These are phyloP conservation scores for Aureobasidium pullulans DNA, from an alignment of 2,329 filamentous ascomycete genomes.

Conservation along the genomic window DNA sequence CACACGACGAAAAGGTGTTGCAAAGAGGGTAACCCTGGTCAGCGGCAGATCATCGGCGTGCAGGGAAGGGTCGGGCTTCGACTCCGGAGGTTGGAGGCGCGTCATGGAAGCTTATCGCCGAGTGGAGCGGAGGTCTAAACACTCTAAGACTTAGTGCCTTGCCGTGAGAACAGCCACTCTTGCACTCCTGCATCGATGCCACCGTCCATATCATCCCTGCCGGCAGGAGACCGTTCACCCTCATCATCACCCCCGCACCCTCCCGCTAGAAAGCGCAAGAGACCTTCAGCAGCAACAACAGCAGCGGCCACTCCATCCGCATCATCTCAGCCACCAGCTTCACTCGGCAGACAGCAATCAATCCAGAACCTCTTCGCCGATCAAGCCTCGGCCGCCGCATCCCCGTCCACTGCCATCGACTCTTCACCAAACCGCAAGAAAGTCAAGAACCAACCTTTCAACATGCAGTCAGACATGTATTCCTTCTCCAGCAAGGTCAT, in stretches of 20 bases:
- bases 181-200: neutral
- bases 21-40: neutral
- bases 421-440: neutral
- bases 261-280: neutral
- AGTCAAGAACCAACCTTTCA: neutral
- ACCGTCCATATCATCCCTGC: neutral
- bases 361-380: conserved; percentile 5
- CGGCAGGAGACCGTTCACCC: conserved; percentile 7
- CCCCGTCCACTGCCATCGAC: neutral
- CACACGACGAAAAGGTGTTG: neutral
- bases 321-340: neutral
- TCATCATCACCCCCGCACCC: conserved; percentile 1
- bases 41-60: neutral
- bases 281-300: neutral
- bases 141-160: neutral
- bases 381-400: neutral
- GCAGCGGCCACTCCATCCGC: neutral
- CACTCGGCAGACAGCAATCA: neutral
- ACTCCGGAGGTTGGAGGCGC: neutral
- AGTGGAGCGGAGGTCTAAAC: neutral
- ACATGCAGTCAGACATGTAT: conserved; percentile 11
- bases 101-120: conserved; percentile 14
- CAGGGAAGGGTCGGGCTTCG: neutral
- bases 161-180: neutral
- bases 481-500: conserved; percentile 4